Evolutionary conservation across 2,329 filamentous ascomycete genomes (phyloP).

Genomic region (Hypoxylon sp.): DNA sequence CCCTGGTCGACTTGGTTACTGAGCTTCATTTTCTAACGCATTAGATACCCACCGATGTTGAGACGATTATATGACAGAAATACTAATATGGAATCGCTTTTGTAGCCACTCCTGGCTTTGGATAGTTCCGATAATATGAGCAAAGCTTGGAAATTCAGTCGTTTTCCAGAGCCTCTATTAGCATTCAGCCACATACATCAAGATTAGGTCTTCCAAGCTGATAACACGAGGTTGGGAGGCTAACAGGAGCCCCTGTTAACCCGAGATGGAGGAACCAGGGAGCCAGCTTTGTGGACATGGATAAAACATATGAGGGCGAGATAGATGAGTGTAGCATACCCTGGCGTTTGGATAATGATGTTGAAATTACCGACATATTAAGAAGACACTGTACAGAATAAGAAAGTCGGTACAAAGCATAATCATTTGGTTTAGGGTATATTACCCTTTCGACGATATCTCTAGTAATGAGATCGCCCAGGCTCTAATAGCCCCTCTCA

Average conservation of each 20-base stretch:
- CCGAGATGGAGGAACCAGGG: not conserved
- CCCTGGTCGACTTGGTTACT: conserved; percentile 52
- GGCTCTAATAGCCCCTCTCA: not conserved
- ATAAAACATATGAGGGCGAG: not conserved
- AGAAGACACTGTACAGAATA: not conserved
- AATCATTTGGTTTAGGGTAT: not conserved
- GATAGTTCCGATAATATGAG: not conserved
- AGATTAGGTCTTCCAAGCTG: not conserved
- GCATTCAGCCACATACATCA: not conserved
- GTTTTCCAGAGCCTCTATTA: not conserved
- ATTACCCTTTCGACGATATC: not conserved
- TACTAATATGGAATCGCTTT: not conserved
- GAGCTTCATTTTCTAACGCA: conserved; percentile 40
- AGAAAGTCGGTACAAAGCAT: not conserved
- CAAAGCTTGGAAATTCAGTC: not conserved
- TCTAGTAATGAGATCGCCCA: not conserved
- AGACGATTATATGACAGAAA: not conserved
- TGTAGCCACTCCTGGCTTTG: not conserved
- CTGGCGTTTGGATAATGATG: not conserved
- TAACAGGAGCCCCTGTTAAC: not conserved
- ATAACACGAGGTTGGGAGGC: not conserved
- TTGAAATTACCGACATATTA: not conserved
- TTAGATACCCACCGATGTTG: conserved; percentile 1
- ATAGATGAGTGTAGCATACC: not conserved
- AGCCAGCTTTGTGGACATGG: not conserved